Evolutionary conservation across 1,139 yeast species (phyloP).

Genomic region (Wickerhamomyces sp.): DNA sequence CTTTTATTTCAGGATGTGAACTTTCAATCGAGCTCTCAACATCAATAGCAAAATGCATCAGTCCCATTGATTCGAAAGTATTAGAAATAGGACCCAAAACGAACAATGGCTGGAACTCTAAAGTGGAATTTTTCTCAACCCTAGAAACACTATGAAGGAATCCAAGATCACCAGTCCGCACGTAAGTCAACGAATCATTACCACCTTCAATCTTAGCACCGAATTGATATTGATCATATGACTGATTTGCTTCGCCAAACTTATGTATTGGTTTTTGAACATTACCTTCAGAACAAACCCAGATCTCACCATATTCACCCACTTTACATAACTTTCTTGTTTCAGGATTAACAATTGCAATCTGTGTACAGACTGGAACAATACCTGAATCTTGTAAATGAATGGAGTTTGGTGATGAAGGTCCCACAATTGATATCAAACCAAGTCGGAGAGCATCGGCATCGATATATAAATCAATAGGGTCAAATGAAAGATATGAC

Average conservation of each 20-base stretch:
- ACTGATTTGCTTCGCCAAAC: conserved; percentile 9
- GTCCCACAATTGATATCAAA: conserved; percentile 73
- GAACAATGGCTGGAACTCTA: conserved; percentile 74
- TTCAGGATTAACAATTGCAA: conserved; percentile 94
- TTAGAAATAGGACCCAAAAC: conserved; percentile 83
- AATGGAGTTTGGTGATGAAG: conserved; percentile 61
- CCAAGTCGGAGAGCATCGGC: conserved; percentile 90
- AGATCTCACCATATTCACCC: conserved; percentile 97
- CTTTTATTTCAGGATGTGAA: conserved; percentile 54
- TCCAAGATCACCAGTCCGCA: conserved; percentile 93
- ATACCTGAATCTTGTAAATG: conserved; percentile 92
- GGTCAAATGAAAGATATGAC: conserved; percentile 85
- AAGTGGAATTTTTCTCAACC: conserved; percentile 38
- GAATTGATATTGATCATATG: conserved; percentile 22
- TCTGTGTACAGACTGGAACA: conserved; percentile 91
- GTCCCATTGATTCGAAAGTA: conserved; percentile 87
- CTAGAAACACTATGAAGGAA: conserved; percentile 72
- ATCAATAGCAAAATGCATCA: conserved; percentile 87
- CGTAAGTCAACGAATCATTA: conserved; percentile 56
- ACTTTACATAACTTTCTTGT: conserved; percentile 71
- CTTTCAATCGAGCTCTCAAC: conserved; percentile 72
- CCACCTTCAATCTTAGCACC: conserved; percentile 43
- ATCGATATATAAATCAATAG: conserved; percentile 82
- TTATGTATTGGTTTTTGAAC: conserved; percentile 31
- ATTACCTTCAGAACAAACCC: conserved; percentile 92